Evolutionary conservation across 2,329 filamentous ascomycete genomes (phyloP).

Genomic region (Claviceps fusiformis): DNA sequence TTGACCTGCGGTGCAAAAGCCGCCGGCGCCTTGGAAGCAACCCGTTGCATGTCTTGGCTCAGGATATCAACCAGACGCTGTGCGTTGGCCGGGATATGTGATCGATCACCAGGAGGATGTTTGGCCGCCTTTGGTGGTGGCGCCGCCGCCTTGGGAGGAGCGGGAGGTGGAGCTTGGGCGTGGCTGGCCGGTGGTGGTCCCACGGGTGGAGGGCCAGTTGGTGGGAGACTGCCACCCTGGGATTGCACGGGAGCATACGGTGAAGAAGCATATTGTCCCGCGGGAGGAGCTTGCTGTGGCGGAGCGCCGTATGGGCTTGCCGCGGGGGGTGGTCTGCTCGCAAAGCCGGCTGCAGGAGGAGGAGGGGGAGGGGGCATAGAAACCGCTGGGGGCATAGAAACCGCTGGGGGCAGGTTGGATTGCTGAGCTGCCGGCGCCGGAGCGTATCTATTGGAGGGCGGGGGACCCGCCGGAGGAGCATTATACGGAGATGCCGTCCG

Average conservation of each 20-base stretch:
- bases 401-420: slow-evolving; percentile 28
- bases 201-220: slow-evolving; percentile 25
- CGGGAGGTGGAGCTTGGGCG: slow-evolving; percentile 27
- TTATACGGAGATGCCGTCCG: slow-evolving; percentile 80
- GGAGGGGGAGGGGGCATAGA: slow-evolving; percentile 28
- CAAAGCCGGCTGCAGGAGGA: slow-evolving; percentile 18
- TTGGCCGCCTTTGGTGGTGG: slow-evolving; percentile 44
- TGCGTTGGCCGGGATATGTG: slow-evolving; percentile 69
- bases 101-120: slow-evolving; percentile 74
- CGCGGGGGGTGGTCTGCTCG: slow-evolving; percentile 30
- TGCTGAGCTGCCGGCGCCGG: slow-evolving; percentile 47
- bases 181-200: slow-evolving; percentile 19
- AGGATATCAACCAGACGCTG: slow-evolving; percentile 72
- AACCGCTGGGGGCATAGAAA: slow-evolving; percentile 23
- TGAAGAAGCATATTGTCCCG: slow-evolving; percentile 20
- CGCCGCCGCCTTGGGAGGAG: slow-evolving; percentile 32
- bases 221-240: slow-evolving; percentile 21
- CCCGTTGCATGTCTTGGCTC: slow-evolving; percentile 71
- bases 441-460: slow-evolving; percentile 65
- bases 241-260: slow-evolving; percentile 28
- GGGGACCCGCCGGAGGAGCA: slow-evolving; percentile 54
- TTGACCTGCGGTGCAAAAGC: slow-evolving; percentile 80
- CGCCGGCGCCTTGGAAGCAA: slow-evolving; percentile 74
- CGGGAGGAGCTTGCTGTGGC: slow-evolving; percentile 29
- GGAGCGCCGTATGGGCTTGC: slow-evolving; percentile 29